These are phyloP conservation scores for Globisporangium alternatum DNA, from an alignment of 352 stramenopile species.

Conservation along the genomic window DNA sequence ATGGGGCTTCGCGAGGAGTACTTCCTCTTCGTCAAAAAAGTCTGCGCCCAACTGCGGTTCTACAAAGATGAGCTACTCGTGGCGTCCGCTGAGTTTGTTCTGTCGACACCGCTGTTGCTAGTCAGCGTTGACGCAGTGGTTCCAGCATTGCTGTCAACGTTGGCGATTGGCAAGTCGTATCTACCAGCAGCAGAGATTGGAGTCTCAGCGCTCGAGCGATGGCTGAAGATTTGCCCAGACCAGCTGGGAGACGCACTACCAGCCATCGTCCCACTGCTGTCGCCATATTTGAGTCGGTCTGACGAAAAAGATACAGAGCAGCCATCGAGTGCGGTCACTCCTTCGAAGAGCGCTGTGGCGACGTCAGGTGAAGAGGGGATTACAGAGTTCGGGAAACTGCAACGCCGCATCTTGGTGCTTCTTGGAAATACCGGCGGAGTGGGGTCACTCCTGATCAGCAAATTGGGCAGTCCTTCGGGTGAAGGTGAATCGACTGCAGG, in stretches of 20 bases:
- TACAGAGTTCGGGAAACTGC: slow-evolving; percentile 42
- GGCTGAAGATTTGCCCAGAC: slow-evolving; percentile 30
- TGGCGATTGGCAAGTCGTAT: slow-evolving; percentile 65
- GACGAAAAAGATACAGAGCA: slow-evolving; percentile 14
- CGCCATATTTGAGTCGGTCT: slow-evolving; percentile 50
- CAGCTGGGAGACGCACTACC: slow-evolving; percentile 33
- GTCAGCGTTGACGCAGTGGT: slow-evolving; percentile 27
- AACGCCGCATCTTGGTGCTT: slow-evolving; percentile 59
- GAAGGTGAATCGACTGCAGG: slow-evolving; percentile 10
- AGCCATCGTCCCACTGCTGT: slow-evolving; percentile 46
- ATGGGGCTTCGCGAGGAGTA: slow-evolving; percentile 26
- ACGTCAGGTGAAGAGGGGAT: slow-evolving; percentile 16
- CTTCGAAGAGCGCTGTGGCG: slow-evolving; percentile 12
- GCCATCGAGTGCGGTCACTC: background rate
- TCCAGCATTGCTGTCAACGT: slow-evolving; percentile 39
- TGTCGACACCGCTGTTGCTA: slow-evolving; percentile 46
- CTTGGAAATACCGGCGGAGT: slow-evolving; percentile 53
- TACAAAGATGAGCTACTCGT: slow-evolving; percentile 80
- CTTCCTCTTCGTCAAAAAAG: slow-evolving; percentile 35
- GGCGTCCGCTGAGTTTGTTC: slow-evolving; percentile 51
- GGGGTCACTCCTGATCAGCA: slow-evolving; percentile 45
- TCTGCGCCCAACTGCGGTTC: slow-evolving; percentile 54
- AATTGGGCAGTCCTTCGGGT: slow-evolving; percentile 15
- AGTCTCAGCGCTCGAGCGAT: slow-evolving; percentile 52
- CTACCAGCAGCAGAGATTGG: slow-evolving; percentile 56